A percentile compares a stretch with the other conserved stretches of the same genome.
Evolutionary conservation across 73 alveolate species (phyloP).

Genomic region (Blepharisma stoltei): DNA sequence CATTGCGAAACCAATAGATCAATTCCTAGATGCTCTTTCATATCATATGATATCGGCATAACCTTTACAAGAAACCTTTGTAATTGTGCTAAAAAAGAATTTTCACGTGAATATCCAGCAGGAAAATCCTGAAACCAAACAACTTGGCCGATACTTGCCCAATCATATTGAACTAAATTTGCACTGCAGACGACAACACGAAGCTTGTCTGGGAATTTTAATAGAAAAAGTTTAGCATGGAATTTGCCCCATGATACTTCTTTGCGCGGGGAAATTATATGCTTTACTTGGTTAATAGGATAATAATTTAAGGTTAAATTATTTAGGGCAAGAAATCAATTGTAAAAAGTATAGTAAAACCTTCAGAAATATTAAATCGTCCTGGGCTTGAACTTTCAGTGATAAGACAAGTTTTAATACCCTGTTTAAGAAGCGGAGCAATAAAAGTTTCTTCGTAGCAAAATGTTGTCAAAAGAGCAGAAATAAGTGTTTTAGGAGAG

Average conservation of each 20-base stretch:
- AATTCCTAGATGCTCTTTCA: slow-evolving; percentile 17
- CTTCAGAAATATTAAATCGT: background rate
- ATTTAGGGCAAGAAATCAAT: too few species aligned
- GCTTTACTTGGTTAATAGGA: too few species aligned
- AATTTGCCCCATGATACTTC: slow-evolving; percentile 34
- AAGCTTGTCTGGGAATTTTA: slow-evolving; percentile 72
- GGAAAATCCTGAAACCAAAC: slow-evolving; percentile 90
- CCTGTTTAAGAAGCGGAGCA: background rate
- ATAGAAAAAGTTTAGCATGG: slow-evolving; percentile 76
- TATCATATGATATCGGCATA: slow-evolving; percentile 22
- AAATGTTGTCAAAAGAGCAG: background rate
- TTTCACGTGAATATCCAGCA: background rate
- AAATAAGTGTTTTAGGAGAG: background rate
- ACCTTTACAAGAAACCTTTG: slow-evolving; percentile 17
- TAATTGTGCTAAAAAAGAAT: background rate
- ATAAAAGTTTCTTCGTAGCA: background rate
- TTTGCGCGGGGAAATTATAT: background rate
- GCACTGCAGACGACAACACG: slow-evolving; percentile 85
- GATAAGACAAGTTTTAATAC: background rate
- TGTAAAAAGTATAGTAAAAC: too few species aligned
- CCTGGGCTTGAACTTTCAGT: background rate
- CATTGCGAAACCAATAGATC: too few species aligned
- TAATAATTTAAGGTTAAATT: too few species aligned
- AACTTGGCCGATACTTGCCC: slow-evolving; percentile 78
- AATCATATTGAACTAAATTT: slow-evolving; percentile 71